These are phyloP conservation scores for Fusarium caatingaense DNA, from an alignment of 2,329 filamentous ascomycete species.

Conservation along the genomic window DNA sequence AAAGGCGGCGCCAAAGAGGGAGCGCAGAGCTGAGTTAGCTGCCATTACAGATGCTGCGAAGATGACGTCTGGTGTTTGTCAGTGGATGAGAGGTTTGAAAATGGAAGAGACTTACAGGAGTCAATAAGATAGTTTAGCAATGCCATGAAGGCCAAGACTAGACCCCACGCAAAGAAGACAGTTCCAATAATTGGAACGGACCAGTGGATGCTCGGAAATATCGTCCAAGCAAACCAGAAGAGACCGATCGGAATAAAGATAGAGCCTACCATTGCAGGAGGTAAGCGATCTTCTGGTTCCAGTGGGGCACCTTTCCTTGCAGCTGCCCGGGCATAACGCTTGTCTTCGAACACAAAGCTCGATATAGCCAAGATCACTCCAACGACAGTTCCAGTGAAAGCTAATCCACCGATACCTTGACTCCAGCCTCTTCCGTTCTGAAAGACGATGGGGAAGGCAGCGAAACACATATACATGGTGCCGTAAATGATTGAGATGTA, in stretches of 20 bases:
- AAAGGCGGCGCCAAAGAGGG: slow-evolving; percentile 23
- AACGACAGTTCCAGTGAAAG: slow-evolving; percentile 9
- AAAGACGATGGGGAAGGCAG: slow-evolving; percentile 26
- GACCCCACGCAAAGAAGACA: slow-evolving; percentile 7
- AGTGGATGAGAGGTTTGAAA: no score
- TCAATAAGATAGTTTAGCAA: slow-evolving; percentile 19
- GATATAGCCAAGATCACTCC: background rate
- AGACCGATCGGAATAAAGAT: slow-evolving; percentile 9
- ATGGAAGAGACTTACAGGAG: background rate
- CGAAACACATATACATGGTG: slow-evolving; percentile 31
- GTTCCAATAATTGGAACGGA: slow-evolving; percentile 8
- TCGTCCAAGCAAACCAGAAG: slow-evolving; percentile 32
- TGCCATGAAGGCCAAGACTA: slow-evolving; percentile 24
- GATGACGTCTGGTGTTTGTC: background rate
- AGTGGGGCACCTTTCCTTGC: background rate
- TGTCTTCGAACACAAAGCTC: slow-evolving; percentile 6
- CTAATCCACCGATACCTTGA: slow-evolving; percentile 15
- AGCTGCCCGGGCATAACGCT: background rate
- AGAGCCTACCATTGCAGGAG: slow-evolving; percentile 14
- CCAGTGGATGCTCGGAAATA: slow-evolving; percentile 1
- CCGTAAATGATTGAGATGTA: slow-evolving; percentile 67
- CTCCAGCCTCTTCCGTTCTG: slow-evolving; percentile 21
- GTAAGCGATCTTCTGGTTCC: slow-evolving; percentile 8
- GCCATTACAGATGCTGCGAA: slow-evolving; percentile 20
- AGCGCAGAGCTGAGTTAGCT: slow-evolving; percentile 18